These are phyloP conservation scores for Dactylonectria estremocensis DNA, from an alignment of 2,329 filamentous ascomycete genomes.

Conservation along the genomic window DNA sequence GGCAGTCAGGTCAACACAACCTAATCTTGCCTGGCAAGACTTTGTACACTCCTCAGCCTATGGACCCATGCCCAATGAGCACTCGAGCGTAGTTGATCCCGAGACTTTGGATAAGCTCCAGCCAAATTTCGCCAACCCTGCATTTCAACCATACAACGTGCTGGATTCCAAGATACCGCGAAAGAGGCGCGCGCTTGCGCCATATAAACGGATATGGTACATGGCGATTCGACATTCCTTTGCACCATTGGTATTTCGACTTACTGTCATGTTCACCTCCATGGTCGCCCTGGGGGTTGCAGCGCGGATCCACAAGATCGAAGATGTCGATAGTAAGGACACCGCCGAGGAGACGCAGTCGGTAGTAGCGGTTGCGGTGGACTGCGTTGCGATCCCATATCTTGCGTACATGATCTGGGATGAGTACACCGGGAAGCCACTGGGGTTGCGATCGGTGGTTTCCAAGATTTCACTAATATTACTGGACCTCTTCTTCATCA, in stretches of 20 bases:
- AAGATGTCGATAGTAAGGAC: conserved; percentile 60
- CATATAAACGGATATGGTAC: conserved; percentile 74
- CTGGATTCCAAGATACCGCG: conserved; percentile 49
- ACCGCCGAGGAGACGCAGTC: conserved; percentile 79
- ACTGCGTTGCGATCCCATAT: conserved; percentile 90
- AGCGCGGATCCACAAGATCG: conserved; percentile 78
- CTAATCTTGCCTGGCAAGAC: conserved; percentile 65
- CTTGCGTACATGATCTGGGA: conserved; percentile 95
- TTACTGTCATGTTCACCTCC: conserved; percentile 87
- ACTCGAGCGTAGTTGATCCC: conserved; percentile 63
- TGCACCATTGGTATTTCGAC: conserved; percentile 86
- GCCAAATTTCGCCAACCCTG: conserved; percentile 61
- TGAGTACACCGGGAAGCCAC: conserved; percentile 94
- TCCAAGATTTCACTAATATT: conserved; percentile 93
- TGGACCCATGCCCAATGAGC: conserved; percentile 63
- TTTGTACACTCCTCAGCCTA: conserved; percentile 70
- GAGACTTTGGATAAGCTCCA: conserved; percentile 63
- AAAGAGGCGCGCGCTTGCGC: conserved; percentile 49
- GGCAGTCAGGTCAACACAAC: conserved; percentile 53
- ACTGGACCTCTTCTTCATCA: conserved; percentile 95
- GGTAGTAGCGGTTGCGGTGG: conserved; percentile 90
- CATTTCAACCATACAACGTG: conserved; percentile 52
- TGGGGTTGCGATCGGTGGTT: conserved; percentile 86
- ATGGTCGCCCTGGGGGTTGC: conserved; percentile 85
- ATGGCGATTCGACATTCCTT: conserved; percentile 85